A percentile compares a stretch with the other conserved stretches of the same genome.
Conservation (phyloP, 1,284 basidiomycete species). For the Sporisorium reilianum region DNA sequence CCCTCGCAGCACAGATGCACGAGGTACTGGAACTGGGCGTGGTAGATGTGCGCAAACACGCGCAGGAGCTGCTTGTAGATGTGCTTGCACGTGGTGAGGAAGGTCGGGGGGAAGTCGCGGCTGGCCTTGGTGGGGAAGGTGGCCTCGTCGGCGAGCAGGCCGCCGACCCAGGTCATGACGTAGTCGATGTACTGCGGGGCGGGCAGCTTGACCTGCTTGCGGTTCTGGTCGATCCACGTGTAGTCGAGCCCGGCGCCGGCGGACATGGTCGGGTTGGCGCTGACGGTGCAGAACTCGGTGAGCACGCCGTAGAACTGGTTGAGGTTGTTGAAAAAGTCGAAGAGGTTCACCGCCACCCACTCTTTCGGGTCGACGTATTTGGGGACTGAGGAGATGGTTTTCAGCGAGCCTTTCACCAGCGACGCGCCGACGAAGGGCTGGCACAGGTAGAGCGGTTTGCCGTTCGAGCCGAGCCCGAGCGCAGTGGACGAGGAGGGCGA, state of each 20-base stretch:
- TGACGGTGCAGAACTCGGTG: conserved; percentile 91
- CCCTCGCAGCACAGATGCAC: conserved; percentile 94
- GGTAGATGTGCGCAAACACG: conserved; percentile 97
- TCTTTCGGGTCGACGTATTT: conserved; percentile 78
- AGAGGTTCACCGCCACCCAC: conserved; percentile 93
- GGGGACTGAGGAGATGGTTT: conserved; percentile 96
- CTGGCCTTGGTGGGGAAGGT: conserved; percentile 96
- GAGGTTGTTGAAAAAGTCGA: conserved; percentile 83
- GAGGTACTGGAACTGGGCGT: conserved; percentile 89
- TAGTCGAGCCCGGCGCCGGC: conserved; percentile 93
- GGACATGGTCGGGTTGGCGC: conserved; percentile 91
- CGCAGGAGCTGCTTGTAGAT: conserved; percentile 96
- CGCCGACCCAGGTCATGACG: conserved; percentile 98
- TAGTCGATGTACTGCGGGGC: conserved; percentile 99
- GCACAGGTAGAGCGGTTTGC: conserved; percentile 68
- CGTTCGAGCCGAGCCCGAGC: conserved; percentile 29
- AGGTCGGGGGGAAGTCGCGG: conserved; percentile 88
- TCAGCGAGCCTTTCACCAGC: conserved; percentile 97
- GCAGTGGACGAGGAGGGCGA: conserved; percentile 27
- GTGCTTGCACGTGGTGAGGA: conserved; percentile 93
- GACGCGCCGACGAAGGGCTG: conserved; percentile 88
- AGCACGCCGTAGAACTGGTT: conserved; percentile 98
- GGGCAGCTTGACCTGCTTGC: conserved; percentile 90
- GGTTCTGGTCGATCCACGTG: conserved; percentile 89
- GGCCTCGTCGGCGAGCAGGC: conserved; percentile 88